Evolutionary conservation across 2,329 filamentous ascomycete species (phyloP), one percentile per base, ranked within the genome.

Genomic region (Fonsecaea monophora): DNA sequence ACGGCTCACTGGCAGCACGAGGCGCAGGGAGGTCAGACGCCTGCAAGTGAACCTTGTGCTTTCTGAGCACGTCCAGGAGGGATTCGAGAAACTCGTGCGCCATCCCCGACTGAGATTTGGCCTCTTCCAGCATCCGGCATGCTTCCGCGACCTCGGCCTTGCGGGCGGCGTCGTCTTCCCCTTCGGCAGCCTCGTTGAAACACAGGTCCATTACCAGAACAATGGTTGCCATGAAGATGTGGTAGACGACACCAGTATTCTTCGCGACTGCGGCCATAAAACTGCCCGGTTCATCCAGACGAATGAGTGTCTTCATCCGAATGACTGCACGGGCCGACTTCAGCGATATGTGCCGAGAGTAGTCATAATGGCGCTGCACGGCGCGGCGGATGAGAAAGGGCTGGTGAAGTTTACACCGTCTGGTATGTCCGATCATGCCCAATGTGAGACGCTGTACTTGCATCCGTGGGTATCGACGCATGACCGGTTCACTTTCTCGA

Each of bases 121-220:
- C 77, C n/a, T 73, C 75, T 62, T 75, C 77, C 4, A 81, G 68
- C 71, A 78, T 77, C 7, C 75, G 75, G 60, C 78, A 80, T 1
- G 78, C 78, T 15, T 75, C 75, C 1, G 77, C 68, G 1, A 81
- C 77, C 56, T 81, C 79, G 32, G 76, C 68, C 38, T 75, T 75
- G 5, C 78, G 72, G 12, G 73, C 75, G 5, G 78, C 76, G 1
- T 75, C 77, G 0, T 78, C 64, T 30, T 61, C 59, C 1, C 77
- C 74, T 50, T 80, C 77, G 56, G 77, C 0, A 15, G 42, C 59
- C 73, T 72, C 74, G 42, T 76, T 74, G 48, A 77, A 73, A 54
- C 77, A 79, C 21, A 77, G 72, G 42, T 80, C 78, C 71, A 81
- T 76, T 6, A 80, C 71, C 1, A 80, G 72, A 1, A 79, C 76